Conservation (phyloP, 2,329 filamentous ascomycete species). For the Blumeria hordei region DNA sequence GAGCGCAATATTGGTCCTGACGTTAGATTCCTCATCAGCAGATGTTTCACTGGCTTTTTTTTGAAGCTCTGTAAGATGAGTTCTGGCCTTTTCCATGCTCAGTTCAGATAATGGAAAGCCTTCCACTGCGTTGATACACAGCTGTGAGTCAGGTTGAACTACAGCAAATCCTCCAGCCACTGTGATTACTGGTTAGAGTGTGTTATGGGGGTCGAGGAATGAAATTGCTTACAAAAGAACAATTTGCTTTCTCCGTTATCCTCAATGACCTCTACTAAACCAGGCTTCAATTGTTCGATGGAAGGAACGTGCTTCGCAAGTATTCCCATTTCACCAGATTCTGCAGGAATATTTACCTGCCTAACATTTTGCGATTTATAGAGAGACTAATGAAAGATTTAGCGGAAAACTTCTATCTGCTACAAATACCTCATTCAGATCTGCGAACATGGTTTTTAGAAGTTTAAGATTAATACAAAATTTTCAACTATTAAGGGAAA, state of each 20-base stretch:
- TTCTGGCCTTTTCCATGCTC: constrained; percentile 68
- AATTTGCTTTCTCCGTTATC: constrained; percentile 77
- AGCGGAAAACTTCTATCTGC: neutral
- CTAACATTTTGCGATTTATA: constrained; percentile 48
- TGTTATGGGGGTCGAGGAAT: neutral
- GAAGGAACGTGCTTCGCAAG: constrained; percentile 96
- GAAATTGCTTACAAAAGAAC: constrained; percentile 60
- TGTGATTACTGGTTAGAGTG: constrained; percentile 16
- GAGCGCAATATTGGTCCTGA: constrained; percentile 96
- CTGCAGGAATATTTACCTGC: constrained; percentile 96
- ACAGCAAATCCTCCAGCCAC: constrained; percentile 93
- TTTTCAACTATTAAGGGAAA: neutral
- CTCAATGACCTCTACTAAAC: constrained; percentile 84
- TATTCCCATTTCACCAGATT: constrained; percentile 98
- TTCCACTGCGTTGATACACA: constrained; percentile 98
- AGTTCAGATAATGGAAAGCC: constrained; percentile 89
- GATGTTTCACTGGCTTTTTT: constrained; percentile 64
- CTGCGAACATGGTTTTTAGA: no score
- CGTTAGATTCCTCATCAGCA: constrained; percentile 91
- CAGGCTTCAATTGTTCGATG: constrained; percentile 96
- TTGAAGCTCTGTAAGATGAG: constrained; percentile 83
- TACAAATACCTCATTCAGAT: neutral
- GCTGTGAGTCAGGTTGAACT: constrained; percentile 77
- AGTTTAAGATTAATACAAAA: neutral
- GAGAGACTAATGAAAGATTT: constrained; percentile 30